Evolutionary conservation across 768 basidiomycete species (phyloP), one percentile per base, ranked within the genome.

Genomic region (Mycena crocata): DNA sequence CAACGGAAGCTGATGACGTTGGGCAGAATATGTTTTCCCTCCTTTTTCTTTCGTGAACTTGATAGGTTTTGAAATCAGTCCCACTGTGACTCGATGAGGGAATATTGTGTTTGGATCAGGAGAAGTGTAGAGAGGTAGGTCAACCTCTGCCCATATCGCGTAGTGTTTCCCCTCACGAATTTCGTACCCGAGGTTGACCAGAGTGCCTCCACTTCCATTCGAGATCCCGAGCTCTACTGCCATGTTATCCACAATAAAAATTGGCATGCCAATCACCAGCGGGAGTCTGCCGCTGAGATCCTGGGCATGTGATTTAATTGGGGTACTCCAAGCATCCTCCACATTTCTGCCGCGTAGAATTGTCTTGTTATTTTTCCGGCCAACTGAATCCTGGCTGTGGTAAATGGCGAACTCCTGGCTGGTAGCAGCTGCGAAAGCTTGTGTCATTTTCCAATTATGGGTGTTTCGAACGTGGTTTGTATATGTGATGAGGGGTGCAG

Each of bases 221-320:
- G 59, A 2, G n/a, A n/a, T n/a, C n/a, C n/a, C n/a, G n/a, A n/a
- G n/a, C n/a, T n/a, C n/a, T n/a, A n/a, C n/a, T n/a, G 71, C 71
- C 10, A 72, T 50, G 26, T 72, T 72, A 1, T 70, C 61, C 2
- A 65, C 62, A 1, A 72, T 21, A 37, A 58, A 67, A 31, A 72
- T 44, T 12, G 71, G 71, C 69, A 72, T 72, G 12, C 68, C 69
- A 31, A 67, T 55, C 0, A 62, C 58, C n/a, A 70, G 45, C 4
- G 65, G 37, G 1, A 72, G 57, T 3, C 66, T 60, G 7, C 71
- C 71, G 39, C 61, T 45, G 39, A 72, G 57, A 40, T 72, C 71
- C 3, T 54, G 15, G 0, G 66, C 66, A 21, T 39, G 37, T 12
- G 66, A 48, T 37, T 69, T 66, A 3, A 66, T 63, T n/a, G n/a